Conservation (phyloP, 2,329 filamentous ascomycete genomes). For the Tolypocladium ophioglossoides region DNA sequence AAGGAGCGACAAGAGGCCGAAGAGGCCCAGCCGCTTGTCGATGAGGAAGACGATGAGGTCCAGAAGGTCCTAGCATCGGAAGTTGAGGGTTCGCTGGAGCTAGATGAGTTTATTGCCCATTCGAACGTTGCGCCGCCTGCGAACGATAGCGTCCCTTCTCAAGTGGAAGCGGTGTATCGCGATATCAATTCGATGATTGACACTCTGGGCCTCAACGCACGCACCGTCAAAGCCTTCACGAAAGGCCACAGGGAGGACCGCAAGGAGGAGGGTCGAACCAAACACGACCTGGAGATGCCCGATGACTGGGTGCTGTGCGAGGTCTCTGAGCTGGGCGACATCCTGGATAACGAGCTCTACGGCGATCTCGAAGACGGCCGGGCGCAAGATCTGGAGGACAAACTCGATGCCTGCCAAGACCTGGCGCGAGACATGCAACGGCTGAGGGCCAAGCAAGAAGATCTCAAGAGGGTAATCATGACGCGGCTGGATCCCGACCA, state of each 20-base stretch:
- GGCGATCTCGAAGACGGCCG: constrained; percentile 55
- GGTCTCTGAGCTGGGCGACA: constrained; percentile 53
- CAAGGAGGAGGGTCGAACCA: constrained; percentile 43
- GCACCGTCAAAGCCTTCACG: constrained; percentile 55
- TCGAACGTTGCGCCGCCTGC: constrained; percentile 41
- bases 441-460: constrained; percentile 65
- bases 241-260: constrained; percentile 52
- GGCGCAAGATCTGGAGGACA: constrained; percentile 56
- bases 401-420: constrained; percentile 57
- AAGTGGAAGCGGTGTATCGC: constrained; percentile 59
- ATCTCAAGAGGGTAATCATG: constrained; percentile 66
- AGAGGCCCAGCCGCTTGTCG: constrained; percentile 45
- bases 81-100: constrained; percentile 46
- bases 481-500: constrained; percentile 58
- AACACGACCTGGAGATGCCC: constrained; percentile 57
- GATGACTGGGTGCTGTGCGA: constrained; percentile 70
- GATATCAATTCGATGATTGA: constrained; percentile 94
- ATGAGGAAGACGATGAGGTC: constrained; percentile 61
- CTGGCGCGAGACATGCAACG: constrained; percentile 60
- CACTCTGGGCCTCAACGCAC: constrained; percentile 73
- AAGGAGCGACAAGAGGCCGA: constrained; percentile 46
- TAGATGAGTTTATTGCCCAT: constrained; percentile 60
- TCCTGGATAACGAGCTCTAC: constrained; percentile 56
- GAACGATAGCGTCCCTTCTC: constrained; percentile 47
- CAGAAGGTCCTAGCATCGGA: constrained; percentile 51